Evolutionary conservation across 305 asterid species (phyloP), one percentile per base, ranked within the genome.

Genomic region (Euphrasia arctica): DNA sequence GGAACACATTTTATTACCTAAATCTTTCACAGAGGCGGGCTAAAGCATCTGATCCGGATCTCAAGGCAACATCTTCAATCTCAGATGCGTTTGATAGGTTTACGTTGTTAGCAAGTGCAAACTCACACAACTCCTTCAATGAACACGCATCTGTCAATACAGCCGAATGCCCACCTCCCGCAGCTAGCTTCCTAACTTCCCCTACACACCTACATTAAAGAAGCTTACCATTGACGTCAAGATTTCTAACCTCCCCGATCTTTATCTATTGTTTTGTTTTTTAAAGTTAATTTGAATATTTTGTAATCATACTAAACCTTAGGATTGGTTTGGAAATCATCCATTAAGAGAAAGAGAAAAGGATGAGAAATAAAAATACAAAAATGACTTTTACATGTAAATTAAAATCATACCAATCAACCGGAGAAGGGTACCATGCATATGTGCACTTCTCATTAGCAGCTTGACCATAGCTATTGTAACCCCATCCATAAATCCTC

Each of bases 151-250:
- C 96, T 1, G 97, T 94, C 61, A 94, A 57, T 9, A 88, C 99
- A 25, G 95, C 96, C 10, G 97, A 94, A 78, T 94, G 98, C 73
- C 99, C 99, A 56, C 96, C 97, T 66, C 99, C 98, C 8, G 95
- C 99, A 49, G 95, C 91, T 74, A 94, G 64, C 72, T 88, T 94
- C 77, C 93, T 75, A 18, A 90, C 95, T 75, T 88, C 91, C 63
- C 99, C 99, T 13, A 88, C 88, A 69, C 96, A 90, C 96, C 99
- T 90, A 66, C 3, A 70, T 43, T 51, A 63, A 61, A 47, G 48
- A 71, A 54, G 56, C 52, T 13, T 69, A 56, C 45, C 48, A 66
- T 54, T 28, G 68, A 51, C 72, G 62, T n/a, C 1, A 18, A 25
- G 27, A 25, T 59, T 64, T 62, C 54, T n/a, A 22, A 52, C 51